Base-by-base conservation (phyloP, 2,329 filamentous ascomycete genomes). In the Teratosphaeria pseudoeucalypti region DNA sequence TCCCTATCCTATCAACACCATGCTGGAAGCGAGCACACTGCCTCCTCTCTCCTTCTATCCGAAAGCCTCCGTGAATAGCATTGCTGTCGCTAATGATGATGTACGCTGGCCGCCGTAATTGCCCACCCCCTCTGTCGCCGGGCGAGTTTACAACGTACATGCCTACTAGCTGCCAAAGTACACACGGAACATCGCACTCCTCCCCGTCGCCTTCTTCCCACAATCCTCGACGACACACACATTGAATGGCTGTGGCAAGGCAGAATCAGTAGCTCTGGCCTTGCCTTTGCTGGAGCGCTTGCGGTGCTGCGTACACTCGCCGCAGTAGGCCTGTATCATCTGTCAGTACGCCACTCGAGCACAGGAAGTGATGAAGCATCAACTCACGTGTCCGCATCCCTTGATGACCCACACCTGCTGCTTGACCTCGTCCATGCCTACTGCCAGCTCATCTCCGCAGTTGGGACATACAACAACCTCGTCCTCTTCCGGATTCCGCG, bases 361-460 rank as follows among this genome's bases (percentile, higher is more conserved):
- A 16, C 3, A 29, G 11, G 19, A 11, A 19, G 2, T 9, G 19
- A 49, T 7, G 11, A 16, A 47, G 49, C 55, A 2, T 23, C 39
- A n/a, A 56, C 55, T 56, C 81, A 97, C 94, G 77, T 99, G 94
- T 64, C 94, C 94, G 72, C 94, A 99, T 57, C 82, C 82, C 74
- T 92, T 96, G 39, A 94, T 81, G 0, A 94, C 87, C 91, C 92
- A 97, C 63, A 97, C 92, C 68, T 96, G 88, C 70, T 89, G 86
- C 74, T 95, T 91, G 37, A 78, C 71, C 32, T 82, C 58, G 16
- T 39, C 78, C 26, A 80, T 78, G 23, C 91, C 88, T 56, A 87
- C 85, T 6, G 90, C 88, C 16, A 99, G 77, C 74, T 97, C 92
- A 60, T 89, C 82, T 19, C 88, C 86, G 67, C 94, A 99, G 60